Evolutionary conservation across 352 stramenopile genomes (phyloP).

Genomic region (Globisporangium paroecandrum): DNA sequence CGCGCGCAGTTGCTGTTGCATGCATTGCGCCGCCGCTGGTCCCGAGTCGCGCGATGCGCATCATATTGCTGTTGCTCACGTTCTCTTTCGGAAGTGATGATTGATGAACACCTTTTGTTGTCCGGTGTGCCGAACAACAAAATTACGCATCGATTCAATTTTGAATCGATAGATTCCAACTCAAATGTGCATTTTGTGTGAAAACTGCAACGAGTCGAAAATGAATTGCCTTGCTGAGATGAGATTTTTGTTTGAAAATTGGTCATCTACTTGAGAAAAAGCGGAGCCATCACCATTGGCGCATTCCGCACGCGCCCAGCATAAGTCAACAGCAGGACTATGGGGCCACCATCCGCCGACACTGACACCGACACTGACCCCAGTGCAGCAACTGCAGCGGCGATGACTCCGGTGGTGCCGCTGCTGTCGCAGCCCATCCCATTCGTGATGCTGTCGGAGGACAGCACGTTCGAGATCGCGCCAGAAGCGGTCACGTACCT

Average conservation of each 20-base stretch:
- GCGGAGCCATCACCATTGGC: conserved; percentile 6
- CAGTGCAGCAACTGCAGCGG: not conserved
- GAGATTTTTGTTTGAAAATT: not conserved
- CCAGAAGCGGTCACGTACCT: conserved; percentile 61
- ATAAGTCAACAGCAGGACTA: not conserved
- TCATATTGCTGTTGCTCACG: not conserved
- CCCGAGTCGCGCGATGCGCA: conserved; percentile 6
- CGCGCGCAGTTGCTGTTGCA: not conserved
- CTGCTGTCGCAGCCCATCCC: conserved; percentile 36
- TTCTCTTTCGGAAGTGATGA: not conserved
- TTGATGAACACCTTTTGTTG: not conserved
- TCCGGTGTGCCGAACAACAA: not conserved
- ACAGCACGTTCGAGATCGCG: conserved; percentile 59
- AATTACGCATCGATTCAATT: not conserved
- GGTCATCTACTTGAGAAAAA: conserved; percentile 1
- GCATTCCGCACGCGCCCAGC: not conserved
- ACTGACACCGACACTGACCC: not conserved
- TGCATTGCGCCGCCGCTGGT: not conserved
- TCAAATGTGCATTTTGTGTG: not conserved
- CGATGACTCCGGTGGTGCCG: not conserved
- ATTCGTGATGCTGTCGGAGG: conserved; percentile 70
- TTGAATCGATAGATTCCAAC: not conserved
- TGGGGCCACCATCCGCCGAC: conserved; percentile 1
- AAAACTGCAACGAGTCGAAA: not conserved
- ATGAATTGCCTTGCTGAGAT: not conserved